Evolutionary conservation across 352 stramenopile genomes (phyloP), one percentile per base, ranked within the genome.

Genomic region (Salisapilia sapeloensis): DNA sequence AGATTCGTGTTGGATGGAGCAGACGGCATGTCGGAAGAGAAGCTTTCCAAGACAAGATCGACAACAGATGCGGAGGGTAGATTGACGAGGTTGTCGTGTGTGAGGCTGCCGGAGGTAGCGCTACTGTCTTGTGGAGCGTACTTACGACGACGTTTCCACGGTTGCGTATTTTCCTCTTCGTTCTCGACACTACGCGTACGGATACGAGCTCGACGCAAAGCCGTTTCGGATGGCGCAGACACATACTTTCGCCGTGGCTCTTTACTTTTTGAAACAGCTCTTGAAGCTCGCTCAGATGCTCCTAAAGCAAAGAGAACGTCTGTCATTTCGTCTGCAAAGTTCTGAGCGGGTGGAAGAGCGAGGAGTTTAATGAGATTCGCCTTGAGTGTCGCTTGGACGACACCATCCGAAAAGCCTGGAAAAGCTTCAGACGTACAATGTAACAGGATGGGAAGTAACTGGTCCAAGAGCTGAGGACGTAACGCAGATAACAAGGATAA

Each of bases 181-280:
- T 66, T 74, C 28, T 84, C 56, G 32, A 71, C 58, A 31, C 54
- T 71, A 17, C 67, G 64, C 40, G 80, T 84, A 15, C 64, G 59
- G 26, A 84, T 65, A 29, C 67, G 61, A 29, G 67, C 59, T 39
- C 56, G 55, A 8, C 62, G 59, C 30, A 87, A 40, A 16, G 67
- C 77, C 2, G 66, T 63, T 29, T 82, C 72, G 0, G 61, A 77
- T 1, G 67, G 67, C 14, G 67, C 67, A 11, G 61, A 70, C 6
- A 79, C 69, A 44, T 86, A 86, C 31, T 70, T 69, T 21, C 71
- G 57, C 4, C 71, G 56, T 21, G 69, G 64, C 29, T 79, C 62
- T 37, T 84, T 84, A 48, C 60, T 81, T 40, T 84, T 87, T 41
- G 53, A 81, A 46, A 82, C 71, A 2, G 72, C 72, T 20, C 64